Base-by-base conservation (phyloP, 2,329 filamentous ascomycete genomes). In the Aspergillus piperis region DNA sequence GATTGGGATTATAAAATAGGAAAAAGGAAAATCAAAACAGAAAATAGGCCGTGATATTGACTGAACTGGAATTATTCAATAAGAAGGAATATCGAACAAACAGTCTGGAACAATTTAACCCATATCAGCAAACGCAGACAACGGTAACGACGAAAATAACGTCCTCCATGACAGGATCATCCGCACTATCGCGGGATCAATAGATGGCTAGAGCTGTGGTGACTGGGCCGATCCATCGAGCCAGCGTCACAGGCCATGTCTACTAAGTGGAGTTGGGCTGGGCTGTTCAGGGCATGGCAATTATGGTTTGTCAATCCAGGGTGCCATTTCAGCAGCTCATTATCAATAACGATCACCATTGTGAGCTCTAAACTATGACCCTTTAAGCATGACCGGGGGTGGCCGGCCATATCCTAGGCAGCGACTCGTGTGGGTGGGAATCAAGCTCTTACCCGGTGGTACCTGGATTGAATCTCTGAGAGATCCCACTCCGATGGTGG, bases 381-480 rank as follows among this genome's bases (percentile, higher is more conserved):
- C 21, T 53, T 54, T 27, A 39, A 19, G 32, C 44, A 54, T 59
- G 38, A 53, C 47, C 38, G 32, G 60, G 11, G 11, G 52, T 36
- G 42, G 23, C 39, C 49, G 44, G 47, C 32, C 25, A 50, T 30
- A 48, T 56, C 47, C 42, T 39, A 21, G 25, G 13, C 38, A 51
- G 21, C 15, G 11, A 55, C 57, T 64, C 57, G 54, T 64, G 61
- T 64, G 55, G 55, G 61, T 57, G 57, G 32, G 59, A 62, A 61
- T 44, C 57, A 59, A 51, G 27, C 27, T 27, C 36, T 36, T 47
- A 36, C 52, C 32, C 44, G 44, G 55, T 60, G 62, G 64, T 66
- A 66, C 65, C 64, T 67, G 60, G 61, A 54, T 62, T 64, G 17
- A 57, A 51, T 50, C 42, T 52, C 59, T 62, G 58, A 49, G 38